A percentile compares a stretch with the other conserved stretches of the same genome.
phyloP scores from a whole-genome alignment of 306 rosid species.

The Cucurbita pepo region DNA sequence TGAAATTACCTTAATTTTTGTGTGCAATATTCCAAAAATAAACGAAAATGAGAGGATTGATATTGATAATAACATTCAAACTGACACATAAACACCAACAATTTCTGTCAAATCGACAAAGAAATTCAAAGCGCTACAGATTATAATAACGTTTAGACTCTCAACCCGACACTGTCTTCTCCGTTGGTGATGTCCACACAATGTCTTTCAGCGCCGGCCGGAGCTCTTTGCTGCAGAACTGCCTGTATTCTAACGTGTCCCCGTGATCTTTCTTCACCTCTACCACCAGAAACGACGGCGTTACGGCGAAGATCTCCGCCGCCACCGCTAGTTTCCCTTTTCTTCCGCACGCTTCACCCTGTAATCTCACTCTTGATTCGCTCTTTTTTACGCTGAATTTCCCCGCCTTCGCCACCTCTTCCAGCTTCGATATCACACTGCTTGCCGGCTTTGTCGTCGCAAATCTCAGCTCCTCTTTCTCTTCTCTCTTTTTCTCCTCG shows the following conservation, averaged over 20 bases:
- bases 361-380: conserved; percentile 55
- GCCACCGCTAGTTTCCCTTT: conserved; percentile 68
- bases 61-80: too few relatives aligned
- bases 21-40: too few relatives aligned
- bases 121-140: neutral
- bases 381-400: conserved; percentile 58
- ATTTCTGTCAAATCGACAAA: neutral
- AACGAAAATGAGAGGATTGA: too few relatives aligned
- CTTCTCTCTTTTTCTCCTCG: conserved; percentile 69
- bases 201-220: conserved; percentile 89
- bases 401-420: conserved; percentile 57
- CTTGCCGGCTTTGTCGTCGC: conserved; percentile 71
- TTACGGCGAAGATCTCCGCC: conserved; percentile 61
- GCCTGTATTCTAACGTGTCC: conserved; percentile 74
- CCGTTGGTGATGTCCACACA: conserved; percentile 44
- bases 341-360: conserved; percentile 52
- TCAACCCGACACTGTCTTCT: conserved; percentile 22
- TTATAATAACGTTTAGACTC: neutral
- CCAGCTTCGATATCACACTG: conserved; percentile 72
- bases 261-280: conserved; percentile 87
- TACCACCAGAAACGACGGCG: conserved; percentile 73
- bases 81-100: neutral
- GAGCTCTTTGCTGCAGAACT: conserved; percentile 83
- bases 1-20: too few relatives aligned
- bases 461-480: conserved; percentile 71